phyloP scores from a whole-genome alignment of 192 early-diverging fungal species.

The Backusella tarrabulga region DNA sequence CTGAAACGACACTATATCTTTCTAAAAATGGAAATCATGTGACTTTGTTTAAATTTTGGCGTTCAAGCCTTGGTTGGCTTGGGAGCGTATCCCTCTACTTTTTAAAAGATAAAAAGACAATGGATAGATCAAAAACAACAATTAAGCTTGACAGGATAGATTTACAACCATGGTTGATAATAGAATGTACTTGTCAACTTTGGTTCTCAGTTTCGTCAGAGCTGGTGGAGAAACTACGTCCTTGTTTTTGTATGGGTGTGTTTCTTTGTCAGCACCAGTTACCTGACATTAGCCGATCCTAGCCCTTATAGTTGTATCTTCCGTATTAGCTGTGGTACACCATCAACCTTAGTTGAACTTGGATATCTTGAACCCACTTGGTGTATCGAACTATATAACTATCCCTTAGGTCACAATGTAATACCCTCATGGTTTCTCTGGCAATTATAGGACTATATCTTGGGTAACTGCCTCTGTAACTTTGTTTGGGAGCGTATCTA shows the following conservation, averaged over 20 bases:
- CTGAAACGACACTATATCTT: not conserved
- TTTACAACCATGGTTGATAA: too few relatives aligned
- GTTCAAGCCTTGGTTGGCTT: too few relatives aligned
- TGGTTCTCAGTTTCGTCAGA: too few relatives aligned
- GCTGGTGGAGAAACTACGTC: too few relatives aligned
- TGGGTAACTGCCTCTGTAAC: constrained; percentile 39
- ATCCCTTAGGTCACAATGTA: constrained; percentile 67
- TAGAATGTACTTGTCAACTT: too few relatives aligned
- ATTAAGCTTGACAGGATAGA: too few relatives aligned
- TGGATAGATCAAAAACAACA: too few relatives aligned
- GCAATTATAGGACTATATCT: constrained; percentile 50
- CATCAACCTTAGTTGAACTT: constrained; percentile 37
- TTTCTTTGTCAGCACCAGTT: constrained; percentile 49
- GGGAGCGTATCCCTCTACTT: too few relatives aligned
- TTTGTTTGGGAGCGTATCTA: constrained; percentile 48
- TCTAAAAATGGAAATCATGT: not conserved
- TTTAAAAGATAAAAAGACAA: too few relatives aligned
- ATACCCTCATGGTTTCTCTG: constrained; percentile 60
- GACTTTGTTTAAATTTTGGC: not conserved
- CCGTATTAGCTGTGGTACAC: constrained; percentile 72
- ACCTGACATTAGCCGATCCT: constrained; percentile 53
- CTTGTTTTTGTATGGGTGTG: not conserved
- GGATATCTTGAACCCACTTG: constrained; percentile 36
- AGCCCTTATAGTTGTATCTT: constrained; percentile 53
- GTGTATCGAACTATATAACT: constrained; percentile 57